phyloP scores from a whole-genome alignment of 2,329 filamentous ascomycete genomes.

The Microthyrium microscopicum region DNA sequence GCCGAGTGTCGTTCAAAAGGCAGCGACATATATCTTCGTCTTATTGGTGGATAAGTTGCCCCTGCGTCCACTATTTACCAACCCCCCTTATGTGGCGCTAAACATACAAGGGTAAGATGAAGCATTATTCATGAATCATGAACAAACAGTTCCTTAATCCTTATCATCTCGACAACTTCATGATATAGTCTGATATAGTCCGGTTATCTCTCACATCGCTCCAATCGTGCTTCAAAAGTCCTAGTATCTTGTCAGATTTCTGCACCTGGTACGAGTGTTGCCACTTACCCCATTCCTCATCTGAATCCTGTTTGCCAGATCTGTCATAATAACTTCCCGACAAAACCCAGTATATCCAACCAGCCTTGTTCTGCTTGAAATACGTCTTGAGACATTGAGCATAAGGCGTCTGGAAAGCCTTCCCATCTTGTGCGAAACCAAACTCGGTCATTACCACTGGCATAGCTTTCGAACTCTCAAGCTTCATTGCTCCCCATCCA shows the following conservation, averaged over 20 bases:
- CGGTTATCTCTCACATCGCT: conserved; percentile 2
- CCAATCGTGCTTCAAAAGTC: conserved; percentile 4
- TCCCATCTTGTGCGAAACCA: conserved; percentile 34
- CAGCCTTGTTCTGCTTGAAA: conserved; percentile 31
- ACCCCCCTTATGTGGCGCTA: too few species aligned
- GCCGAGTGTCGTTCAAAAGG: too few species aligned
- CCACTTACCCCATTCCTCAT: conserved; percentile 5
- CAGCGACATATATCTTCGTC: too few species aligned
- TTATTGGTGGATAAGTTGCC: too few species aligned
- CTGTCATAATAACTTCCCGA: conserved; percentile 6
- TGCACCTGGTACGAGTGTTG: background rate
- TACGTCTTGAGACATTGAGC: conserved; percentile 34
- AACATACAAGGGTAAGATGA: too few species aligned
- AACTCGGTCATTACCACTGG: conserved; percentile 39
- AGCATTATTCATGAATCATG: too few species aligned
- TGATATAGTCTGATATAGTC: too few species aligned
- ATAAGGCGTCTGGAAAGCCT: conserved; percentile 33
- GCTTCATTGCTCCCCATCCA: conserved; percentile 37
- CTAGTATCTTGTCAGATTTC: background rate
- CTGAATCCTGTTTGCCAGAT: conserved; percentile 1
- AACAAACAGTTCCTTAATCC: too few species aligned
- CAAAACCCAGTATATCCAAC: conserved; percentile 28
- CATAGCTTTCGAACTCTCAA: conserved; percentile 24
- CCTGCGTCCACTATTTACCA: too few species aligned
- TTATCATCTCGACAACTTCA: too few species aligned